Conservation (phyloP, 306 rosid genomes). For the Glycine tomentella region DNA sequence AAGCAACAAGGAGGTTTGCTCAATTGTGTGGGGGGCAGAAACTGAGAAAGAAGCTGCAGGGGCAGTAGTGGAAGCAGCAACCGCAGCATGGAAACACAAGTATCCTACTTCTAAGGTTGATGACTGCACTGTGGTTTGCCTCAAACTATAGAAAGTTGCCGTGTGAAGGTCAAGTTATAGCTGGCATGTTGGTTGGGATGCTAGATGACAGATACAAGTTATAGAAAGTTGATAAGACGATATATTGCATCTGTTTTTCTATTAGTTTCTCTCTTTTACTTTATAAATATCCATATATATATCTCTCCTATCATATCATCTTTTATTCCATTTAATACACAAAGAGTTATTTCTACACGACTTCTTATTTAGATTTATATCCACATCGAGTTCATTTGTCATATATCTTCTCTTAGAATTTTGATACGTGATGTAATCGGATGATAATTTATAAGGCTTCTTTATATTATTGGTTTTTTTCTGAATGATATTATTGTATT, state of each 20-base stretch:
- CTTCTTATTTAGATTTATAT: not conserved
- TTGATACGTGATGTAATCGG: not conserved
- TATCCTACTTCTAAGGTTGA: conserved; percentile 55
- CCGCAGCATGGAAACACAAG: conserved; percentile 55
- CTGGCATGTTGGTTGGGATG: not conserved
- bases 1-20: conserved; percentile 57
- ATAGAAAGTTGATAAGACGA: not conserved
- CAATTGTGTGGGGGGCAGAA: conserved; percentile 57
- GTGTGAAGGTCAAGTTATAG: too few relatives aligned
- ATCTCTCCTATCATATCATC: not conserved
- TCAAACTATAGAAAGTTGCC: not conserved
- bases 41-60: conserved; percentile 57
- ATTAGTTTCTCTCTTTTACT: not conserved
- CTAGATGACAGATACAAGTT: not conserved
- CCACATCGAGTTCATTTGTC: not conserved
- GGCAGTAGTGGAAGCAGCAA: conserved; percentile 62
- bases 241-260: not conserved
- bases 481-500: too few relatives aligned
- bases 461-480: not conserved
- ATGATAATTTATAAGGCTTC: not conserved
- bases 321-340: not conserved
- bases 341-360: not conserved
- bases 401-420: not conserved
- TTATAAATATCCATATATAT: not conserved
- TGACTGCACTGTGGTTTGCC: conserved; percentile 65